Conservation (phyloP, 306 rosid species). For the Pterocarpus santalinus region DNA sequence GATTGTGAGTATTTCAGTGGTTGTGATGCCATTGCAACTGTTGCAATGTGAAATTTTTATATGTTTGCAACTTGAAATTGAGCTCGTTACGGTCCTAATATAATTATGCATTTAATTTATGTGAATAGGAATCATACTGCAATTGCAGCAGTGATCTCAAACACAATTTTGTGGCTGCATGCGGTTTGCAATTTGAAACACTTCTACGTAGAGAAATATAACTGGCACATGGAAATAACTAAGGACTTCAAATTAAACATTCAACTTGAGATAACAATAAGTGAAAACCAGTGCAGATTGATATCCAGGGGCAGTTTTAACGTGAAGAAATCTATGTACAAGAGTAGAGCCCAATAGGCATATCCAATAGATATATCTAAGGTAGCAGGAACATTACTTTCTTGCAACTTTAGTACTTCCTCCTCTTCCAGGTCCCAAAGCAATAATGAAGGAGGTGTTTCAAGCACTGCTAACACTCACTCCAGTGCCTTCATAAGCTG, state of each 20-base stretch:
- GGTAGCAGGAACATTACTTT: conserved; percentile 9
- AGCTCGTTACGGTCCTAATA: too few relatives aligned
- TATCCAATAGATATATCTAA: neutral
- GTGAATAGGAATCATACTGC: too few relatives aligned
- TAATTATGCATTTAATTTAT: too few relatives aligned
- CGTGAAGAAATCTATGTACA: conserved; percentile 45
- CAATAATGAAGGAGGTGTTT: neutral
- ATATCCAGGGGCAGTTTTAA: conserved; percentile 40
- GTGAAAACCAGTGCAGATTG: conserved; percentile 35
- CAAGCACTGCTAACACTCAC: conserved; percentile 61
- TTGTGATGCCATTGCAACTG: too few relatives aligned
- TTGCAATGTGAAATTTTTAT: too few relatives aligned
- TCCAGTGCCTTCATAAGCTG: conserved; percentile 31
- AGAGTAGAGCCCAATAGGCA: conserved; percentile 25
- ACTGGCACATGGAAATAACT: conserved; percentile 17
- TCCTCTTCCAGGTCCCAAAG: conserved; percentile 17
- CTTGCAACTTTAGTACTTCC: conserved; percentile 25
- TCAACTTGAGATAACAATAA: conserved; percentile 39
- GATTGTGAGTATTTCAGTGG: too few relatives aligned
- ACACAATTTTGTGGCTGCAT: too few relatives aligned
- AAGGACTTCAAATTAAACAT: conserved; percentile 31
- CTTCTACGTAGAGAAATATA: neutral
- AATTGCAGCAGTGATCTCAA: too few relatives aligned
- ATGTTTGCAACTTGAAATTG: too few relatives aligned
- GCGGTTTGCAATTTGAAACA: too few relatives aligned